These are phyloP conservation scores for Phytophthora fragariae DNA, from an alignment of 352 stramenopile genomes.

Conservation along the genomic window DNA sequence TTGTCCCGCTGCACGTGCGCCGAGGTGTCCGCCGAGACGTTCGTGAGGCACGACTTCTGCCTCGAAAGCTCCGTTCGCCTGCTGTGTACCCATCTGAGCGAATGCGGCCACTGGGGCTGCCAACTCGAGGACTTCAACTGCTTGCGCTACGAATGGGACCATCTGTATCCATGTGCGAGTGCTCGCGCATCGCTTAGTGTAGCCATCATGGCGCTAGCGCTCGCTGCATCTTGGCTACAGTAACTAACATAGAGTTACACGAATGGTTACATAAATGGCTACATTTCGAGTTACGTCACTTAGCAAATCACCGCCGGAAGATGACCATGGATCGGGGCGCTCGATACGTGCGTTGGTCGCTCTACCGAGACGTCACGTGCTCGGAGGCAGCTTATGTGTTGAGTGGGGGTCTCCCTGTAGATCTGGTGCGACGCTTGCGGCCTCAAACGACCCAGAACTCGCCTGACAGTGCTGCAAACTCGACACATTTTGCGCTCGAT, in stretches of 20 bases:
- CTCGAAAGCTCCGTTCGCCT: conserved; percentile 82
- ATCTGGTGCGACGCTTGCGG: conserved; percentile 16
- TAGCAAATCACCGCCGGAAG: neutral
- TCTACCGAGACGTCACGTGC: conserved; percentile 35
- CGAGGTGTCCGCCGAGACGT: conserved; percentile 78
- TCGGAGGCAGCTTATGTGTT: conserved; percentile 23
- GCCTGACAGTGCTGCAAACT: conserved; percentile 7
- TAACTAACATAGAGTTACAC: conserved; percentile 22
- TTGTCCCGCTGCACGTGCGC: conserved; percentile 82
- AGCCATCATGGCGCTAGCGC: conserved; percentile 23
- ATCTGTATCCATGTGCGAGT: conserved; percentile 59
- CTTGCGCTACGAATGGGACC: conserved; percentile 90
- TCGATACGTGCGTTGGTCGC: conserved; percentile 38
- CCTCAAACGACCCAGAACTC: conserved; percentile 4
- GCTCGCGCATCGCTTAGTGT: conserved; percentile 11
- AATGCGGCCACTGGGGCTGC: conserved; percentile 91
- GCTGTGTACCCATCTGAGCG: conserved; percentile 86
- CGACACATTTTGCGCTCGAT: conserved; percentile 17
- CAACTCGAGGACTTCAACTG: conserved; percentile 92
- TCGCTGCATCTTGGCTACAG: conserved; percentile 32
- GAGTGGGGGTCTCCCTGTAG: conserved; percentile 29
- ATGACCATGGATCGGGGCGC: conserved; percentile 15
- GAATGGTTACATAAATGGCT: neutral
- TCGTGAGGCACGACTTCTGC: conserved; percentile 79
- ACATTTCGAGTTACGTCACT: too few relatives aligned